Base-by-base conservation (phyloP, 805 yeast genomes). In the Ogataea sp. region DNA sequence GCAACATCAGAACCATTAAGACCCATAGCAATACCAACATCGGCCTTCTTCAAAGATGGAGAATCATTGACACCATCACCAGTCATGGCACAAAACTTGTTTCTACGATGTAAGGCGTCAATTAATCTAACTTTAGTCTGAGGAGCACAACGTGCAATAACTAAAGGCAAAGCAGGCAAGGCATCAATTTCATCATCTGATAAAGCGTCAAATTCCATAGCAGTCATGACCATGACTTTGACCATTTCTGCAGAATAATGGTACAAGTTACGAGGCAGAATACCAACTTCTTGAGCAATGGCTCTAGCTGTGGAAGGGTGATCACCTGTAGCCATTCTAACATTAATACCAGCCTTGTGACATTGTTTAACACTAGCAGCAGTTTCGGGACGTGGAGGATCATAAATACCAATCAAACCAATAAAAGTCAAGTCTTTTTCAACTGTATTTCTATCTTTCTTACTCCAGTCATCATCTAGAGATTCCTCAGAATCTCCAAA, bases 11-110 rank as follows among this genome's bases (percentile, higher is more conserved):
- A 78, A 5, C 90, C 90, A 44, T 80, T 74, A 62, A 76, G 66
- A 35, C 90, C 90, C 90, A 83, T 83, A 10, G 90, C 87, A 57
- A 83, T 81, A 47, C 90, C 90, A 41, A 83, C 85, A 58, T 83
- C 88, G 3, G 90, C 82, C 46, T 68, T 76, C 56, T 82, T 82
- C 59, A 83, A 65, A 27, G 83, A 74, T 20, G 90, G 90, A 2
- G 88, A 80, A 55, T 83, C 90, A 56, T 83, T 83, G 34, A 83
- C 89, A 46, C 90, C 90, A 56, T 83, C 90, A 45, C 87, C 87
- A 23, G 87, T 80, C 90, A 83, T 83, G 16, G 90, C 90, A 60
- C 80, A 70, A 59, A 78, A 70, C 54, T 78, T 65, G 45, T 69
- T 61, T 58, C 75, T 74, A 52, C 72, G 78, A 65, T 71, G 88